These are phyloP conservation scores for Amphichorda felina DNA, from an alignment of 2,329 filamentous ascomycete species.

Conservation along the genomic window DNA sequence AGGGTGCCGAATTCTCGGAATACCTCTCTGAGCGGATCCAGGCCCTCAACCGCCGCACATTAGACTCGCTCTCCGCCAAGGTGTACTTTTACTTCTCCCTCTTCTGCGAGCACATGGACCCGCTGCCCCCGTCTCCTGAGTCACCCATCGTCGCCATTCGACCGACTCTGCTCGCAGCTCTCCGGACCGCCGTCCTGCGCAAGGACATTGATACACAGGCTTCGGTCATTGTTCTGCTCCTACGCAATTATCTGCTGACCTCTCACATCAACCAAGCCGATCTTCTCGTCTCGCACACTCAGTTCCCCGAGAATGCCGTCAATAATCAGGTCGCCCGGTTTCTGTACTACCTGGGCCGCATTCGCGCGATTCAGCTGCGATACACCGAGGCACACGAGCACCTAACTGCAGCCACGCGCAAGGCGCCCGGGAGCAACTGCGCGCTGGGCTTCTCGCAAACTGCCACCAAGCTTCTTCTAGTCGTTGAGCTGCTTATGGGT, in stretches of 20 bases:
- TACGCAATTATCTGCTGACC: conserved; percentile 91
- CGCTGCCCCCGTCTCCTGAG: conserved; percentile 77
- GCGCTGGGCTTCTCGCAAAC: conserved; percentile 93
- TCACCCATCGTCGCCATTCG: conserved; percentile 81
- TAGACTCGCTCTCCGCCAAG: conserved; percentile 88
- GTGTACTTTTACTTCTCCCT: conserved; percentile 97
- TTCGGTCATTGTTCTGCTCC: conserved; percentile 83
- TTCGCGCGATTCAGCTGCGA: conserved; percentile 88
- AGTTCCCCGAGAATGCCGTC: conserved; percentile 85
- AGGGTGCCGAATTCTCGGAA: conserved; percentile 74
- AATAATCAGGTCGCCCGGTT: conserved; percentile 98
- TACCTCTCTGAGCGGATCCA: conserved; percentile 77
- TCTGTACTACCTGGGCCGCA: conserved; percentile 92
- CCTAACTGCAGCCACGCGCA: conserved; percentile 83
- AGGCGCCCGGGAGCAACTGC: conserved; percentile 80
- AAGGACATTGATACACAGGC: conserved; percentile 98
- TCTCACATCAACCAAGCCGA: conserved; percentile 97
- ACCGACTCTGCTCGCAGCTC: conserved; percentile 72
- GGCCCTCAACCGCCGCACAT: conserved; percentile 78
- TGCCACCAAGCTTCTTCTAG: conserved; percentile 88
- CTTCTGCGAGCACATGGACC: conserved; percentile 84
- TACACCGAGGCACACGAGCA: conserved; percentile 97
- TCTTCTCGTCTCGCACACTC: conserved; percentile 86
- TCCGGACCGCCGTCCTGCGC: conserved; percentile 88
- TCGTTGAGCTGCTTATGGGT: conserved; percentile 95